Percentiles rank a stretch among this genome's conserved stretches.
Conservation (phyloP, 805 yeast species). For the Schwanniomyces yamadae region DNA sequence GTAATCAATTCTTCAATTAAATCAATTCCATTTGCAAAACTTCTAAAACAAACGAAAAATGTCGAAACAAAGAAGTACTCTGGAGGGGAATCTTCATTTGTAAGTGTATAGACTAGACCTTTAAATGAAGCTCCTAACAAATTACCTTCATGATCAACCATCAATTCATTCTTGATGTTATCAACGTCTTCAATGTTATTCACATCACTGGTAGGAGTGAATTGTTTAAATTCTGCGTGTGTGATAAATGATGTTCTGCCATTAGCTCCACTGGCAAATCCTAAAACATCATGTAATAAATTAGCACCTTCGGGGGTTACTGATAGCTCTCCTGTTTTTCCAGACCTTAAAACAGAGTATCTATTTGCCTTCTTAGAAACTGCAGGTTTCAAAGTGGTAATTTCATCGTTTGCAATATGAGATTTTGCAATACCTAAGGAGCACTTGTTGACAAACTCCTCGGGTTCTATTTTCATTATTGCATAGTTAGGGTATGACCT, state of each 20-base stretch:
- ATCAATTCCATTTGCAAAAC: slow-evolving; percentile 65
- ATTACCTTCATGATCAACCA: slow-evolving; percentile 50
- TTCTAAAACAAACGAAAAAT: slow-evolving; percentile 73
- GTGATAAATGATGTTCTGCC: slow-evolving; percentile 31
- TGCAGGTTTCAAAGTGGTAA: slow-evolving; percentile 22
- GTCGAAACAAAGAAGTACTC: slow-evolving; percentile 69
- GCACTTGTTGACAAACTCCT: slow-evolving; percentile 58
- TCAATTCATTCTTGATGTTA: slow-evolving; percentile 45
- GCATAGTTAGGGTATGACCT: slow-evolving; percentile 68
- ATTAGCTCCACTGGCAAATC: slow-evolving; percentile 22
- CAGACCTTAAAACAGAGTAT: slow-evolving; percentile 51
- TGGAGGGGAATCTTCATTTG: slow-evolving; percentile 64
- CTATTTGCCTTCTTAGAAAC: slow-evolving; percentile 32
- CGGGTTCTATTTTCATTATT: slow-evolving; percentile 55
- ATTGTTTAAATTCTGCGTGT: slow-evolving; percentile 37
- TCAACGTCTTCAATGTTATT: slow-evolving; percentile 8
- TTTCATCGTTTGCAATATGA: slow-evolving; percentile 23
- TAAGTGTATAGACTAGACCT: slow-evolving; percentile 62
- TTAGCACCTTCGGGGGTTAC: slow-evolving; percentile 50
- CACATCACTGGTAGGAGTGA: slow-evolving; percentile 18
- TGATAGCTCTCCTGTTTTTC: slow-evolving; percentile 48
- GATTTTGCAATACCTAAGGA: slow-evolving; percentile 57
- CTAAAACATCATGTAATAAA: slow-evolving; percentile 35
- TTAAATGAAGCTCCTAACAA: slow-evolving; percentile 70
- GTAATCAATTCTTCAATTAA: slow-evolving; percentile 65